A percentile compares a stretch with the other conserved stretches of the same genome.
Evolutionary conservation across 2,329 filamentous ascomycete genomes (phyloP).

Genomic region (Plectosphaerella plurivora): DNA sequence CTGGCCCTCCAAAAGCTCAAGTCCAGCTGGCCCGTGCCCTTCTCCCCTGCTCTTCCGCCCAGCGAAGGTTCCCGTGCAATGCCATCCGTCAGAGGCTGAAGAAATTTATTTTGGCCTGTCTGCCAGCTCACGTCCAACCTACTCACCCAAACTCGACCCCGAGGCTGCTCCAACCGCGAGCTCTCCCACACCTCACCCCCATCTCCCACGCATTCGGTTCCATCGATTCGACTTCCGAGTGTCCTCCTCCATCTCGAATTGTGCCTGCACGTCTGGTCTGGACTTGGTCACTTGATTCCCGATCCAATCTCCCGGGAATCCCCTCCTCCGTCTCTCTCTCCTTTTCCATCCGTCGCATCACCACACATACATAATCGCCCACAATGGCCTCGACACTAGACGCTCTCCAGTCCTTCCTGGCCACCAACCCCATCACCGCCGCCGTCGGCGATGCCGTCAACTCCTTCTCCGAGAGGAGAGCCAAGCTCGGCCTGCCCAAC

Average conservation of each 20-base stretch:
- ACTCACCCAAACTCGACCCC: not conserved
- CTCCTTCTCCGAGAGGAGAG: constrained; percentile 80
- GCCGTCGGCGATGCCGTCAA: constrained; percentile 73
- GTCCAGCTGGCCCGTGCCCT: no score
- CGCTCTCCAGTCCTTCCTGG: constrained; percentile 55
- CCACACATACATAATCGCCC: constrained; percentile 14
- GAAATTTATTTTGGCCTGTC: constrained; percentile 14
- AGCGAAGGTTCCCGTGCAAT: constrained; percentile 1
- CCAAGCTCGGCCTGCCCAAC: constrained; percentile 82
- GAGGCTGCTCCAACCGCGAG: not conserved
- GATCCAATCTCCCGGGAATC: not conserved
- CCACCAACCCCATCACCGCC: constrained; percentile 67
- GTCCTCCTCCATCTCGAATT: not conserved
- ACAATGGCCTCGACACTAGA: constrained; percentile 45
- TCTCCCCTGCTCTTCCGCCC: not conserved
- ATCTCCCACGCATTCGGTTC: not conserved
- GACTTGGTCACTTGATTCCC: not conserved
- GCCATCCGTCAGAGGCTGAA: constrained; percentile 11
- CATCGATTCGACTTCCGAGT: constrained; percentile 1
- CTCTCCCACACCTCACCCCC: not conserved
- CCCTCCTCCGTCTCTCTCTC: constrained; percentile 4
- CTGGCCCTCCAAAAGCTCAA: no score
- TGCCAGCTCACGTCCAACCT: not conserved
- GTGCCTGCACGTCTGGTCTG: not conserved
- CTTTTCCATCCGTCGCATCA: constrained; percentile 11